Base-by-base conservation (phyloP, 1,139 yeast genomes). In the Nematodospora anomalae region DNA sequence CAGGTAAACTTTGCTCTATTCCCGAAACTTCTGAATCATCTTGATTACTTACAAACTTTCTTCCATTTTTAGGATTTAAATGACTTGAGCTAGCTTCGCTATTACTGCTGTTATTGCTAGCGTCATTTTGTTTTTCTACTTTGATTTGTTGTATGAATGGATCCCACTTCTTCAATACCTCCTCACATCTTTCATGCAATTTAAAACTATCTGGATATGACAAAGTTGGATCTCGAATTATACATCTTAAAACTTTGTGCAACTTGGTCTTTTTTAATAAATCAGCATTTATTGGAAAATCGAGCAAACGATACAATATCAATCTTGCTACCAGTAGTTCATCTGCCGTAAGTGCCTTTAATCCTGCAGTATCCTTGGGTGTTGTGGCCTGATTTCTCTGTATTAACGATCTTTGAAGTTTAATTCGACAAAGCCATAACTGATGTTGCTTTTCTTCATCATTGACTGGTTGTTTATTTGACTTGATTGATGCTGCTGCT, bases 241-340 rank as follows among this genome's bases (percentile, higher is more conserved):
- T 73, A 42, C 76, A 74, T 51, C 69, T 73, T 44, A 75, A 55
- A 2, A 76, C 80, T 52, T 76, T 76, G 49, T 76, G 80, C 37
- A 76, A 60, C 47, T 74, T 76, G 13, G 80, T 72, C 62, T 60
- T 74, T 58, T 56, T 74, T 42, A 76, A 60, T 40, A 73, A 58
- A n/a, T 76, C 79, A 33, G 76, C 74, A 31, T 74, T 78, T 15
- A 82, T 78, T 1, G 76, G 69, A 42, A 73, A 71, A 21, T 66
- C 71, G 50, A 52, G 74, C 49, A 63, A 71, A 52, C 79, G 71
- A 48, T 73, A 71, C 41, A 81, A 58, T 30, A 77, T 74, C 36
- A 71, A 64, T 30, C 81, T 50, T 3, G 81, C 75, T 11, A 76
- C 65, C 49, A 67, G 68, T 44, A 80, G 65, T 52, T 80, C 86